These are phyloP conservation scores for Stentor coeruleus DNA, from an alignment of 73 alveolate species.

Conservation along the genomic window DNA sequence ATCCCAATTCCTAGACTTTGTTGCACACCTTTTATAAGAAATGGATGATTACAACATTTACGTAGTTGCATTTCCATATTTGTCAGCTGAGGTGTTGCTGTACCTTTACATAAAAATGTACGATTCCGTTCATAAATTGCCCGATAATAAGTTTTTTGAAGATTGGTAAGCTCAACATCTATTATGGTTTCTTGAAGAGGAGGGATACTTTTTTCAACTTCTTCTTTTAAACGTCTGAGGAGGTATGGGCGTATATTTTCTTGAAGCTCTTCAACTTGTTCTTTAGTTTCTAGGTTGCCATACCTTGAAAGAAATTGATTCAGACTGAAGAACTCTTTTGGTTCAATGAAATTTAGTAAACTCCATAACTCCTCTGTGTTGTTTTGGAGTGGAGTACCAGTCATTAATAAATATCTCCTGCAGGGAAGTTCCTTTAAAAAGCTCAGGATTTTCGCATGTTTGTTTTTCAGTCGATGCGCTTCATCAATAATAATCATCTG, in stretches of 20 bases:
- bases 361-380: conserved; percentile 97
- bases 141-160: conserved; percentile 73
- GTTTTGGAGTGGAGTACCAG: conserved; percentile 97
- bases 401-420: conserved; percentile 73
- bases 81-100: conserved; percentile 59
- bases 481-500: conserved; percentile 94
- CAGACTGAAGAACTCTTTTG: conserved; percentile 55
- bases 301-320: conserved; percentile 26
- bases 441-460: conserved; percentile 83
- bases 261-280: conserved; percentile 68
- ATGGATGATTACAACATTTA: conserved; percentile 97
- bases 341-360: conserved; percentile 93
- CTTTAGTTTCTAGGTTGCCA: conserved; percentile 73
- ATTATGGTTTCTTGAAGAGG: conserved; percentile 93
- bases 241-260: conserved; percentile 84
- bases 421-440: conserved; percentile 88
- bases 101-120: conserved; percentile 62
- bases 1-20: conserved; percentile 26
- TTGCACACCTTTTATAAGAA: conserved; percentile 77
- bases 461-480: conserved; percentile 98
- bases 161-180: conserved; percentile 86
- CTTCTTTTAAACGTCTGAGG: conserved; percentile 96
- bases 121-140: conserved; percentile 85
- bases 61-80: conserved; percentile 86
- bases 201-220: conserved; percentile 89